Evolutionary conservation across 352 stramenopile genomes (phyloP), one percentile per base, ranked within the genome.

Genomic region (Globisporangium okanoganense): DNA sequence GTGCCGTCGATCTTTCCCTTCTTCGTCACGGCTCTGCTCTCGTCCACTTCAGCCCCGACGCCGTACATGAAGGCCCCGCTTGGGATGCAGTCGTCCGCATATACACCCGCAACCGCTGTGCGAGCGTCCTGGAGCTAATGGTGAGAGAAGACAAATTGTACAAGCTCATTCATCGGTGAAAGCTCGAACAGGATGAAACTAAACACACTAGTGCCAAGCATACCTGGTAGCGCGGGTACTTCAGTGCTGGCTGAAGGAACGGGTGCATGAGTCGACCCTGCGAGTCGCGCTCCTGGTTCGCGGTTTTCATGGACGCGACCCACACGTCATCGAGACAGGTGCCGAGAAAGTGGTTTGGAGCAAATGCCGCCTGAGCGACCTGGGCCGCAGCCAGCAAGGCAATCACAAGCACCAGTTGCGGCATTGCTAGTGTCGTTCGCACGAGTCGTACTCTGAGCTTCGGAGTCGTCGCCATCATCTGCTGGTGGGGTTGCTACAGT

Each of bases 1-100:
- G 65, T 72, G 12, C 69, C 66, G 14, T 74, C 49, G 40, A 65
- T 44, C 0, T 49, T 49, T 7, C 67, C 76, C 3, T 31, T 47
- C 33, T 38, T 54, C 10, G 50, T 18, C 5, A 72, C 40, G 0
- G 47, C 27, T 4, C 65, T 69, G 2, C 61, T 67, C 2, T 35
- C 40, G 7, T 70, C 58, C 0, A 67, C 31, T 20, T 64, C 41
- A 1, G 69, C 56, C 5, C 64, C 58, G 14, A 57, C 60, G 2
- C 70, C 72, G 35, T 72, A 72, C 16, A 81, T 52, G 45, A 52
- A 52, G 3, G 24, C 22, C 13, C 45, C 24, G 24, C 24, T 31
- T 20, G 45, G 45, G 13, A 35, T 52, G 24, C 45, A 52, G 13
- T 52, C 24, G 3, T 35, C 45, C 10, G 22, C 24, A 14, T 52